A percentile compares a stretch with the other conserved stretches of the same genome.
Conservation (phyloP, 2,329 filamentous ascomycete genomes). For the Phialophora chinensis region DNA sequence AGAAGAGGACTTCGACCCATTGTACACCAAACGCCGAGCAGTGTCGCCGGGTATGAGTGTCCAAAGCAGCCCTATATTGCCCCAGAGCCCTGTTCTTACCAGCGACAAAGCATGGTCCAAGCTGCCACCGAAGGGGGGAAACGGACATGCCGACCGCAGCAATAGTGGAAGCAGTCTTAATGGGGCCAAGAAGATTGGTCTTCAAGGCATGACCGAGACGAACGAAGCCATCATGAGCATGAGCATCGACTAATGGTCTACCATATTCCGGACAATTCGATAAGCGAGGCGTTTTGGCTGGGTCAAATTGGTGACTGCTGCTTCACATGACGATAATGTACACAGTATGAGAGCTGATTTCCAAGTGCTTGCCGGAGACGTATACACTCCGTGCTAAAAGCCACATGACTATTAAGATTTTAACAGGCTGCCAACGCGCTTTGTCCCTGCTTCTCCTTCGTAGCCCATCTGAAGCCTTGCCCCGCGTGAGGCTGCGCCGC, state of each 20-base stretch:
- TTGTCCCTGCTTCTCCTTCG: not conserved
- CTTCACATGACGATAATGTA: constrained; percentile 9
- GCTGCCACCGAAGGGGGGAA: constrained; percentile 63
- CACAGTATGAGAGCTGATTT: constrained; percentile 3
- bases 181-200: constrained; percentile 67
- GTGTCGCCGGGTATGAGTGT: constrained; percentile 91
- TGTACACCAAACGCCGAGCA: constrained; percentile 81
- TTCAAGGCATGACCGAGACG: constrained; percentile 95
- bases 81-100: constrained; percentile 75
- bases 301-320: constrained; percentile 3
- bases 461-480: not conserved
- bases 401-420: not conserved
- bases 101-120: constrained; percentile 74
- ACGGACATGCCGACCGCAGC: constrained; percentile 57
- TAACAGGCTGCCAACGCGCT: not conserved
- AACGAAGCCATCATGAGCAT: constrained; percentile 95
- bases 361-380: not conserved
- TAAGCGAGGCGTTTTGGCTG: constrained; percentile 23
- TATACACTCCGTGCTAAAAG: not conserved
- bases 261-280: not conserved
- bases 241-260: constrained; percentile 76
- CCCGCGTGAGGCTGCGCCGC: constrained; percentile 4
- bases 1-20: constrained; percentile 89
- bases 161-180: constrained; percentile 51
- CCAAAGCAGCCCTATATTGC: constrained; percentile 83